Conservation (phyloP, 805 yeast species). For the Candida tammaniensis region DNA sequence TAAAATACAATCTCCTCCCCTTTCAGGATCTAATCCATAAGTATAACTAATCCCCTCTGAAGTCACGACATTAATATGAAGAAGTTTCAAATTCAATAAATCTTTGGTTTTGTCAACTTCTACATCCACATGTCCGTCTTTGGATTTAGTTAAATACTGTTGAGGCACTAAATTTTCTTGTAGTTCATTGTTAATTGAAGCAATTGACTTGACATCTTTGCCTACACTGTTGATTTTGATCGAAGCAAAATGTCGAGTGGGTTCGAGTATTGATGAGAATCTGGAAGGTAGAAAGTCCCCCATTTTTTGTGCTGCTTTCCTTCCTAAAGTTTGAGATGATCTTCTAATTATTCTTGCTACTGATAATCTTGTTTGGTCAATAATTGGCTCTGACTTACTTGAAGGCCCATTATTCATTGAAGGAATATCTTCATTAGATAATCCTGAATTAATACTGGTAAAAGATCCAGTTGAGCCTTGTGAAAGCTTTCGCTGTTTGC, state of each 20-base stretch:
- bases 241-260: conserved; percentile 88
- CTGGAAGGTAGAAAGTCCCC: conserved; percentile 84
- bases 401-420: conserved; percentile 9
- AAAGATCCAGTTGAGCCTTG: conserved; percentile 36
- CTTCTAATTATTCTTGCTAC: conserved; percentile 74
- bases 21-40: conserved; percentile 76
- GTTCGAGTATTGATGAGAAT: conserved; percentile 80
- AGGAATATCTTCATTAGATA: conserved; percentile 22
- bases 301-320: conserved; percentile 82
- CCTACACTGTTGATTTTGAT: conserved; percentile 55
- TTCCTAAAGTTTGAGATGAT: conserved; percentile 73
- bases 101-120: conserved; percentile 17
- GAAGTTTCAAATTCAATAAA: conserved; percentile 25
- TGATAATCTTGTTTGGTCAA: conserved; percentile 67
- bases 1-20: conserved; percentile 91
- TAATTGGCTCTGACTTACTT: conserved; percentile 54
- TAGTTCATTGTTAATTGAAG: conserved; percentile 42
- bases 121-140: conserved; percentile 9
- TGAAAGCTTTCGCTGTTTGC: conserved; percentile 36
- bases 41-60: conserved; percentile 78
- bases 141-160: conserved; percentile 20
- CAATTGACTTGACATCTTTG: conserved; percentile 41
- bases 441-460: conserved; percentile 31
- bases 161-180: conserved; percentile 31
- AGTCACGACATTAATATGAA: conserved; percentile 69